These are phyloP conservation scores for Fusarium paranaense DNA, from an alignment of 2,329 filamentous ascomycete species.

Conservation along the genomic window DNA sequence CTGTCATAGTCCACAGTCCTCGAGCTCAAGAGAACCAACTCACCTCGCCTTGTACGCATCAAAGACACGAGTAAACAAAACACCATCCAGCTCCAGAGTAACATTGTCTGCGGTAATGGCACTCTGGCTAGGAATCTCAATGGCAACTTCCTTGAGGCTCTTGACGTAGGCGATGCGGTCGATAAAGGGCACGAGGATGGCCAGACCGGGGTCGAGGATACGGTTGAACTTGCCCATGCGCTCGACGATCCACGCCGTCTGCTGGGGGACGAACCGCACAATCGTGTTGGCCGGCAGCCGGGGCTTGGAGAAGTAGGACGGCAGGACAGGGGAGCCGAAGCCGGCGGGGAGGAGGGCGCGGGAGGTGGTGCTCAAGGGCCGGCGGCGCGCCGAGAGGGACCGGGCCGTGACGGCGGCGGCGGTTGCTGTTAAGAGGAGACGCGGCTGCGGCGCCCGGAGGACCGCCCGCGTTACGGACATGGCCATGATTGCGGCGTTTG, in stretches of 20 bases:
- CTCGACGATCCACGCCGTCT: conserved; percentile 99
- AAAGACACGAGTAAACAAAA: conserved; percentile 95
- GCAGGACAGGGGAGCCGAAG: conserved; percentile 53
- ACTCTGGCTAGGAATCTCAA: conserved; percentile 97
- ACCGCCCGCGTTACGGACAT: conserved; percentile 47
- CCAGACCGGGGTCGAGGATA: conserved; percentile 91
- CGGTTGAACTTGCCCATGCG: conserved; percentile 98
- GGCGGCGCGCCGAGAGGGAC: conserved; percentile 36
- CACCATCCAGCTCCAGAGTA: conserved; percentile 93
- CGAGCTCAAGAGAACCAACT: conserved; percentile 37
- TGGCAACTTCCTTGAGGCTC: conserved; percentile 93
- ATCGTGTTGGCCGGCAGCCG: conserved; percentile 92
- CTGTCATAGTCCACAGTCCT: background rate
- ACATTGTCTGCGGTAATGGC: conserved; percentile 99
- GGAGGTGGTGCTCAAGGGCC: conserved; percentile 48
- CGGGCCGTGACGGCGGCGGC: conserved; percentile 27
- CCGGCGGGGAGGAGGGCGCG: conserved; percentile 49
- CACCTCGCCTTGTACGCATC: conserved; percentile 98
- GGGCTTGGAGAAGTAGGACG: conserved; percentile 83
- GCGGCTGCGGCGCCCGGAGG: conserved; percentile 42
- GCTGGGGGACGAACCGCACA: conserved; percentile 97
- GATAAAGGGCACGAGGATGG: conserved; percentile 88
- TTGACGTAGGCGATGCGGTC: conserved; percentile 98
- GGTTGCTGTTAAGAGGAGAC: conserved; percentile 32
- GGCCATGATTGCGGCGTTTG: conserved; percentile 41